A percentile compares a stretch with the other conserved stretches of the same genome.
Conservation (phyloP, 768 basidiomycete species). For the Neoboletus subvelutipes region DNA sequence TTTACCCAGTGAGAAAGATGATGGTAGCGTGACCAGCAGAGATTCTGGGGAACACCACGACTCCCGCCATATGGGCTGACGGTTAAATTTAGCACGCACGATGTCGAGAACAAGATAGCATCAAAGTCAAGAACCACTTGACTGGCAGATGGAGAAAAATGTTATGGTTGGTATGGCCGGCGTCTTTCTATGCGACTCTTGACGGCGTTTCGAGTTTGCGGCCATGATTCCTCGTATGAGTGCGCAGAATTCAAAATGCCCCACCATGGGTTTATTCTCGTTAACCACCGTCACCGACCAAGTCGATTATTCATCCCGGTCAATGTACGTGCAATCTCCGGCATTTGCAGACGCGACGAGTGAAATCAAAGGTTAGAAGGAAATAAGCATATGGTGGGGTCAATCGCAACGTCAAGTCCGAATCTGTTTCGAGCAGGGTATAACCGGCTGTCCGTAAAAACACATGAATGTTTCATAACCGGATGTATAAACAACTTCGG, state of each 20-base stretch:
- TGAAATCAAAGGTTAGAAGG: neutral
- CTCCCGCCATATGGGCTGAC: neutral
- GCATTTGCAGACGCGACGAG: neutral
- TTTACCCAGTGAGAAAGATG: neutral
- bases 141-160: neutral
- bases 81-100: neutral
- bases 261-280: neutral
- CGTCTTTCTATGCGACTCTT: neutral
- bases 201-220: neutral
- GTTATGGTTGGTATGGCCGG: neutral
- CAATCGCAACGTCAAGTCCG: neutral
- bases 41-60: neutral
- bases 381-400: slow-evolving; percentile 1
- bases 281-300: neutral
- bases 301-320: neutral
- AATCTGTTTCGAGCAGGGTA: neutral
- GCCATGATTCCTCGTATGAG: neutral
- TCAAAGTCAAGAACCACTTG: neutral
- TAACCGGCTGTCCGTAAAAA: slow-evolving; percentile 15
- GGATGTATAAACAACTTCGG: slow-evolving; percentile 16
- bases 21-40: neutral
- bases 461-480: slow-evolving; percentile 23
- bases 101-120: neutral
- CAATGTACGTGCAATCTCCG: neutral
- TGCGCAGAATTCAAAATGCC: neutral